A percentile compares a stretch with the other conserved stretches of the same genome.
Evolutionary conservation across 805 yeast species (phyloP).

Genomic region (Dipodascopsis uninucleata): DNA sequence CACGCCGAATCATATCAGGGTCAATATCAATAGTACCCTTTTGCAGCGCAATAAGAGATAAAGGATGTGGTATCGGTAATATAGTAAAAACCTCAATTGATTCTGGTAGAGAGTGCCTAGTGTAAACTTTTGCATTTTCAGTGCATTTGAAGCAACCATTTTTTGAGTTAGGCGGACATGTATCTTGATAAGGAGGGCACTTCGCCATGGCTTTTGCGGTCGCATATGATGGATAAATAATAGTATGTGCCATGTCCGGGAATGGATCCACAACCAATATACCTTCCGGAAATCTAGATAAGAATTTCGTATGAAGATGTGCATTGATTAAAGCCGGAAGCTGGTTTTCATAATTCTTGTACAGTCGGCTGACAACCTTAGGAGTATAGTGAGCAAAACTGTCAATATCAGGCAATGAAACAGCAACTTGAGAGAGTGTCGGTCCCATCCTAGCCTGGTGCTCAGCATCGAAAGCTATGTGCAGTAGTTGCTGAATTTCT

Average conservation of each 20-base stretch:
- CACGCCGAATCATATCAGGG: slow-evolving; percentile 18
- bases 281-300: slow-evolving; percentile 24
- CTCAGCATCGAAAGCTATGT: slow-evolving; percentile 6
- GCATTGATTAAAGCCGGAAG: slow-evolving; percentile 32
- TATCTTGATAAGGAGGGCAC: slow-evolving; percentile 27
- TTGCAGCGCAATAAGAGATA: slow-evolving; percentile 13
- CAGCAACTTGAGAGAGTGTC: slow-evolving; percentile 13
- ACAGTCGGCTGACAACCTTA: slow-evolving; percentile 23
- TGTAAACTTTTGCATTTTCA: slow-evolving; percentile 4
- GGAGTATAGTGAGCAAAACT: slow-evolving; percentile 29
- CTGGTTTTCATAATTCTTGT: slow-evolving; percentile 11
- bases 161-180: slow-evolving; percentile 31
- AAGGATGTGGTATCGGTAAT: slow-evolving; percentile 22
- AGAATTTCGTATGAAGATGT: slow-evolving; percentile 32
- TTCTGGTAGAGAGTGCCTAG: slow-evolving; percentile 5
- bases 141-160: slow-evolving; percentile 18
- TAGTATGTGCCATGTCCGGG: slow-evolving; percentile 12
- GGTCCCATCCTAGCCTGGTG: slow-evolving; percentile 7
- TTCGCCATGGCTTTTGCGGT: slow-evolving; percentile 27
- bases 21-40: slow-evolving; percentile 7
- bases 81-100: slow-evolving; percentile 4
- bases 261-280: slow-evolving; percentile 30
- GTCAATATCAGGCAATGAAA: slow-evolving; percentile 10
- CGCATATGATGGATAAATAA: slow-evolving; percentile 23
- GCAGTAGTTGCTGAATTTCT: slow-evolving; percentile 10